phyloP scores from a whole-genome alignment of 2,329 filamentous ascomycete genomes.

The Alternaria incomplexa region DNA sequence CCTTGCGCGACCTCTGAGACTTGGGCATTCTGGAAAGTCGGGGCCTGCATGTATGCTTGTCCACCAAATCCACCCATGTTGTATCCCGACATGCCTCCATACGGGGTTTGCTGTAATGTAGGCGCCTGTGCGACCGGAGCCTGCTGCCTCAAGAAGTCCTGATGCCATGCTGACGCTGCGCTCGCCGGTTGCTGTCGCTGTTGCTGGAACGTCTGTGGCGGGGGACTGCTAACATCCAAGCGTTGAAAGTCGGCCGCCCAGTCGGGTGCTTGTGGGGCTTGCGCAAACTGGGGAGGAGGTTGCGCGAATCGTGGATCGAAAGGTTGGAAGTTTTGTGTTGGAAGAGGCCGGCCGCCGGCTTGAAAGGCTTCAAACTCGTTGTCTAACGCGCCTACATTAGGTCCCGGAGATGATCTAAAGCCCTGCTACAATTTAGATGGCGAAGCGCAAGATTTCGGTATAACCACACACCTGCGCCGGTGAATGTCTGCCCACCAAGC shows the following conservation, averaged over 20 bases:
- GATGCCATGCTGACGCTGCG: slow-evolving; percentile 60
- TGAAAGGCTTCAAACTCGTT: slow-evolving; percentile 75
- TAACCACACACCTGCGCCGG: slow-evolving; percentile 60
- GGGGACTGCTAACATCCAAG: slow-evolving; percentile 50
- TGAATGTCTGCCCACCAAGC: slow-evolving; percentile 61
- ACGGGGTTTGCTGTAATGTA: slow-evolving; percentile 32
- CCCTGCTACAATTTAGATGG: slow-evolving; percentile 51
- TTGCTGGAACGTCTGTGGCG: slow-evolving; percentile 56
- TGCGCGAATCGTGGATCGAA: slow-evolving; percentile 45
- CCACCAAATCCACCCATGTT: slow-evolving; percentile 36
- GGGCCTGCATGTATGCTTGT: slow-evolving; percentile 32
- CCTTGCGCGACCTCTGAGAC: slow-evolving; percentile 38
- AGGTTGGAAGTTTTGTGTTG: slow-evolving; percentile 49
- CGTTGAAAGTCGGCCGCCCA: slow-evolving; percentile 60
- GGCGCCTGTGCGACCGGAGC: slow-evolving; percentile 39
- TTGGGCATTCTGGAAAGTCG: slow-evolving; percentile 25
- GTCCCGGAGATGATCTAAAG: slow-evolving; percentile 64
- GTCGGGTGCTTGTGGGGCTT: slow-evolving; percentile 45
- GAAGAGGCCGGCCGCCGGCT: slow-evolving; percentile 50
- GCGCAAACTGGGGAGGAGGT: slow-evolving; percentile 45
- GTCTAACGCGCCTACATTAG: slow-evolving; percentile 63
- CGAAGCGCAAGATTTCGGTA: not conserved
- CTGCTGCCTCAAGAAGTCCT: slow-evolving; percentile 62
- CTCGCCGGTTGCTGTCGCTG: slow-evolving; percentile 46
- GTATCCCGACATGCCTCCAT: slow-evolving; percentile 35